Conservation (phyloP, 2,329 filamentous ascomycete species). For the Aspergillus ustus region DNA sequence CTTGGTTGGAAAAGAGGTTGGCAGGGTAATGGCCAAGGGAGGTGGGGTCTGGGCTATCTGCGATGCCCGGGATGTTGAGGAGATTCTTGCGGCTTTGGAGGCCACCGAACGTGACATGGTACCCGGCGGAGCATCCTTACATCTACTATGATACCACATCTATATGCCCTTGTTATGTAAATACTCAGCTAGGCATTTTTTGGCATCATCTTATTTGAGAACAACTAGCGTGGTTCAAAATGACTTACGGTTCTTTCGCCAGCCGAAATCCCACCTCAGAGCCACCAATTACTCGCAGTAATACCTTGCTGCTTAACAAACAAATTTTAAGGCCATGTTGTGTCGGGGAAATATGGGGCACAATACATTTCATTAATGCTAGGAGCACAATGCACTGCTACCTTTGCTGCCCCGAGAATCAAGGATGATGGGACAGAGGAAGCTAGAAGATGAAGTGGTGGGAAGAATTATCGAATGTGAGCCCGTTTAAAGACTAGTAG, state of each 20-base stretch:
- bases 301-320: too few species aligned
- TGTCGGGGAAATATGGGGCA: neutral
- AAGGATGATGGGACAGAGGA: neutral
- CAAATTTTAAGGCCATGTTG: neutral
- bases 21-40: constrained; percentile 78
- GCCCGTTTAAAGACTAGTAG: constrained; percentile 66
- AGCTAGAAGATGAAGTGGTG: neutral
- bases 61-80: constrained; percentile 75
- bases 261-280: too few species aligned
- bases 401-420: neutral
- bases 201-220: neutral
- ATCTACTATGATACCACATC: neutral
- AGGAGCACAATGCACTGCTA: neutral
- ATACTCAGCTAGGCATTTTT: neutral
- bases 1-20: constrained; percentile 92
- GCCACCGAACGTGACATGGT: constrained; percentile 57
- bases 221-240: too few species aligned
- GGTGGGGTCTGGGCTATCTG: constrained; percentile 93
- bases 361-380: neutral
- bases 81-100: constrained; percentile 67
- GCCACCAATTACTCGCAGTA: too few species aligned
- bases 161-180: neutral
- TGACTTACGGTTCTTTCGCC: too few species aligned
- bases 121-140: constrained; percentile 35
- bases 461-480: neutral